phyloP scores from a whole-genome alignment of 305 asterid genomes.

The Nicotiana rustica region DNA sequence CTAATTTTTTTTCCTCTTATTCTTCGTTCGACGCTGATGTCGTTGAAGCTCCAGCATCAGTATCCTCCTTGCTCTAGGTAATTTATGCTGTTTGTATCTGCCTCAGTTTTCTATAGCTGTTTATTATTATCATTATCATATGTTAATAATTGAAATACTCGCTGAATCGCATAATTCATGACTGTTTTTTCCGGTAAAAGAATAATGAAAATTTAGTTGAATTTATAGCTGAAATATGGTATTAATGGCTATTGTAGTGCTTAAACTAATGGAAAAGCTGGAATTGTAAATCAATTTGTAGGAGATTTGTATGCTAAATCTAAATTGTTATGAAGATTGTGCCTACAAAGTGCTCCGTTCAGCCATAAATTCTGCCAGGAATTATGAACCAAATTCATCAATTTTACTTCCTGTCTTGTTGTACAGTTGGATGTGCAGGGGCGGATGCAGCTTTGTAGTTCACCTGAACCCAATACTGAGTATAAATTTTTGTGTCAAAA shows the following conservation, averaged over 20 bases:
- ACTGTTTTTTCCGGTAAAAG: background rate
- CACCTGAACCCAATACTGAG: no score
- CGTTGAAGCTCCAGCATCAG: slow-evolving; percentile 64
- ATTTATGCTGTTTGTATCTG: background rate
- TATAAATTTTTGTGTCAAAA: background rate
- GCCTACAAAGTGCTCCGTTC: background rate
- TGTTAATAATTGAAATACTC: background rate
- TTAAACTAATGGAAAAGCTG: background rate
- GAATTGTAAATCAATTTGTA: background rate
- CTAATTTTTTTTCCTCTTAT: no score
- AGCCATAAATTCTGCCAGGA: background rate
- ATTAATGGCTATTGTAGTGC: background rate
- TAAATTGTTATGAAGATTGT: background rate
- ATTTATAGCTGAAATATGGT: background rate
- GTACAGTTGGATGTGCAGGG: background rate
- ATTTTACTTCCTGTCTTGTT: background rate
- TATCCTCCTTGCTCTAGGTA: slow-evolving; percentile 66
- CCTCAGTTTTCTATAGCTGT: background rate
- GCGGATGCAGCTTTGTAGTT: no score
- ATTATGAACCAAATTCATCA: slow-evolving; percentile 10
- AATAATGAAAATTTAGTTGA: background rate
- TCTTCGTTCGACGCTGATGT: slow-evolving; percentile 52
- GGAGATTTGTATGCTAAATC: background rate
- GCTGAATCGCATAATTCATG: background rate
- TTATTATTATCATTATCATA: background rate